A percentile compares a stretch with the other conserved stretches of the same genome.
phyloP scores from a whole-genome alignment of 306 rosid genomes.

The Citrullus colocynthis region DNA sequence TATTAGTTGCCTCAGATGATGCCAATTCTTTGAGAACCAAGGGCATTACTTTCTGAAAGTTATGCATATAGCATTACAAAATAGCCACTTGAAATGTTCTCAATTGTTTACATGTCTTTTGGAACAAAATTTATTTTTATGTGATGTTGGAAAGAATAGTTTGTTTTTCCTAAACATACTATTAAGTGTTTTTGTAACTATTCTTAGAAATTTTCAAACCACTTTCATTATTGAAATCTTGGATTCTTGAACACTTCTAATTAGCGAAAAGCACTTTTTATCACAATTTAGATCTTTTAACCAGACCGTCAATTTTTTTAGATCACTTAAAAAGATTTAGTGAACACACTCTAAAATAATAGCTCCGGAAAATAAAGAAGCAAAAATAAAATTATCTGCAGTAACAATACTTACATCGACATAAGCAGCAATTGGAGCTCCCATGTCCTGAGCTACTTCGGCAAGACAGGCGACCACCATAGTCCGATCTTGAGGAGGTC shows the following conservation, averaged over 20 bases:
- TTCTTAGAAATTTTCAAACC: neutral
- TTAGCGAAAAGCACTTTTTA: neutral
- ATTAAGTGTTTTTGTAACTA: neutral
- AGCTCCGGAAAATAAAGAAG: neutral
- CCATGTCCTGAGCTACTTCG: constrained; percentile 98
- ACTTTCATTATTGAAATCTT: neutral
- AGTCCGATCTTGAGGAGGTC: constrained; percentile 83
- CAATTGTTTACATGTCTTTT: neutral
- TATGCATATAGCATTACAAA: constrained; percentile 17
- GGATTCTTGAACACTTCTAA: neutral
- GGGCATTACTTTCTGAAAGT: constrained; percentile 75
- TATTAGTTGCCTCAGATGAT: constrained; percentile 83
- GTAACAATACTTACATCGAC: constrained; percentile 52
- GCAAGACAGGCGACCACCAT: constrained; percentile 99
- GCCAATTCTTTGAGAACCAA: constrained; percentile 72
- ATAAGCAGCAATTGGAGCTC: constrained; percentile 79
- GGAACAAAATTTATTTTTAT: neutral
- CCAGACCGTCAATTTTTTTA: neutral
- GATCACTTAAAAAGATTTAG: neutral
- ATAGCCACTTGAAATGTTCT: constrained; percentile 5
- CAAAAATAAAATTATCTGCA: neutral
- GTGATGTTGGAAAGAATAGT: neutral
- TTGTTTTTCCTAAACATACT: neutral
- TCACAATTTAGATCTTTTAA: neutral
- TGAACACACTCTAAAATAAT: neutral